These are phyloP conservation scores for Phlegmacium glaucopus DNA, from an alignment of 768 basidiomycete genomes.

Conservation along the genomic window DNA sequence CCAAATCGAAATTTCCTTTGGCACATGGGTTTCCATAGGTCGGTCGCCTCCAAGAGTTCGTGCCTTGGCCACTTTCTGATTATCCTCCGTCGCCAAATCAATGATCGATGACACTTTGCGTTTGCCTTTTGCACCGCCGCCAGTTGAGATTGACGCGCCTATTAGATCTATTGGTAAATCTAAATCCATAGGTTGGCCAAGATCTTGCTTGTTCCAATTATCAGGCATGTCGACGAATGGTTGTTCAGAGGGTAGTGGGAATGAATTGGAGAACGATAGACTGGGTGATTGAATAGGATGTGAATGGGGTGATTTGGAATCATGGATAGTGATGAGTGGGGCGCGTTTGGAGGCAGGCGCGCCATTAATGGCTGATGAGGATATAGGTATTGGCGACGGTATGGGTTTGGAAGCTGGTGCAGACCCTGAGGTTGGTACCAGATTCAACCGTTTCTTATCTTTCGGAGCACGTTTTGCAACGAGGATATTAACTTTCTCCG, in stretches of 20 bases:
- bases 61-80: conserved; percentile 27
- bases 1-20: conserved; percentile 50
- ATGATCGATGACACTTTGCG: conserved; percentile 41
- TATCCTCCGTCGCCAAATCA: conserved; percentile 40
- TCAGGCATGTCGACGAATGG: conserved; percentile 39
- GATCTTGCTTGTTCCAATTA: conserved; percentile 30
- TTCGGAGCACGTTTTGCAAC: conserved; percentile 68
- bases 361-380: conserved; percentile 1
- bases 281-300: conserved; percentile 9
- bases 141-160: conserved; percentile 30
- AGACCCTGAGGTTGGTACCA: conserved; percentile 12
- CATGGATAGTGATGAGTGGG: conserved; percentile 17
- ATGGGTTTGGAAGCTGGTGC: conserved; percentile 10
- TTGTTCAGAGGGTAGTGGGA: conserved; percentile 49
- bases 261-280: conserved; percentile 27
- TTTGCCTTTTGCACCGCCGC: conserved; percentile 39
- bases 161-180: conserved; percentile 57
- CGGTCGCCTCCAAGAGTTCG: conserved; percentile 72
- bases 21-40: conserved; percentile 41
- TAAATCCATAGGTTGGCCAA: conserved; percentile 35
- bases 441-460: conserved; percentile 54
- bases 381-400: not conserved
- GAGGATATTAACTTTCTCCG: conserved; percentile 67
- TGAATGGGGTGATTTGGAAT: conserved; percentile 22
- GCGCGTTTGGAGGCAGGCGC: conserved; percentile 19